These are phyloP conservation scores for Dothidotthia symphoricarpi DNA, from an alignment of 2,329 filamentous ascomycete species.

Conservation along the genomic window DNA sequence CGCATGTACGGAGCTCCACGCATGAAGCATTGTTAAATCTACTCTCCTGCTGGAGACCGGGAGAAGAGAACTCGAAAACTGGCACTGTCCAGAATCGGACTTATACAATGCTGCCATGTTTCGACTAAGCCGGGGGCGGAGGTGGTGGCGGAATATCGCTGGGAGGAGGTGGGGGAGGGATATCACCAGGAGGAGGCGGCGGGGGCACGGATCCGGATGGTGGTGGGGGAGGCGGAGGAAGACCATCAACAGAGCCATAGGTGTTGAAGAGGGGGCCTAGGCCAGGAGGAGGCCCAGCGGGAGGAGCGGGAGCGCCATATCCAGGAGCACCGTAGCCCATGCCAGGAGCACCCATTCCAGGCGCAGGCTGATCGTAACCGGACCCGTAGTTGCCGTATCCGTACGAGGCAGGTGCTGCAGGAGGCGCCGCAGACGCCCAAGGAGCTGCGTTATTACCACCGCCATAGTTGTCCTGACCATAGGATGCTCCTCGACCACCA, in stretches of 20 bases:
- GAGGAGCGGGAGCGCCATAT: slow-evolving; percentile 43
- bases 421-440: slow-evolving; percentile 44
- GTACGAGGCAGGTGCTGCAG: slow-evolving; percentile 39
- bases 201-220: slow-evolving; percentile 60
- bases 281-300: slow-evolving; percentile 50
- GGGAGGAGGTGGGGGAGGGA: slow-evolving; percentile 53
- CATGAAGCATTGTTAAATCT: too few species aligned
- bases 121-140: slow-evolving; percentile 30
- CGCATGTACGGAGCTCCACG: too few species aligned
- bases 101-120: too few species aligned
- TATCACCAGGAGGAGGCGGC: slow-evolving; percentile 60
- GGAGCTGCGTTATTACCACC: slow-evolving; percentile 34
- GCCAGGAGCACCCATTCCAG: slow-evolving; percentile 23
- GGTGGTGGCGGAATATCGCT: slow-evolving; percentile 60
- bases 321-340: slow-evolving; percentile 47
- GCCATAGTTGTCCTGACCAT: slow-evolving; percentile 28
- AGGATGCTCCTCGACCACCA: slow-evolving; percentile 30
- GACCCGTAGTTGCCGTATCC: slow-evolving; percentile 44
- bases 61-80: too few species aligned
- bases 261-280: slow-evolving; percentile 67
- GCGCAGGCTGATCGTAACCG: slow-evolving; percentile 29
- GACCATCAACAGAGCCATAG: slow-evolving; percentile 55
- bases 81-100: too few species aligned
- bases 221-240: slow-evolving; percentile 63
- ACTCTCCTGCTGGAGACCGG: too few species aligned